These are phyloP conservation scores for Penicillium nordicum DNA, from an alignment of 2,329 filamentous ascomycete genomes.

Conservation along the genomic window DNA sequence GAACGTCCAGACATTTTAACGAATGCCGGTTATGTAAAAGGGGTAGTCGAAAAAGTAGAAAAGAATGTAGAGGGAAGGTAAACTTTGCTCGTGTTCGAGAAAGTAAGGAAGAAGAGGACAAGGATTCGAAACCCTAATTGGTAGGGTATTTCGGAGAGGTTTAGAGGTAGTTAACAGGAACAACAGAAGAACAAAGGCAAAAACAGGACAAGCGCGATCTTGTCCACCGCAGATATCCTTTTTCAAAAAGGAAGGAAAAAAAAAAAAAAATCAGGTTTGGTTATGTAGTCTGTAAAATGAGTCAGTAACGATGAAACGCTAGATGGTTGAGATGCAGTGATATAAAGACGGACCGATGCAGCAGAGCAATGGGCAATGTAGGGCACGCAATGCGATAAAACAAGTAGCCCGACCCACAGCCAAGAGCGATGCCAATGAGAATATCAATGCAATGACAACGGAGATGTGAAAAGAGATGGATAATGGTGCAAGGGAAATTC, in stretches of 20 bases:
- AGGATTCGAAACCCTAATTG: neutral
- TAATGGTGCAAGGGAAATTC: neutral
- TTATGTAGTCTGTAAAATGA: neutral
- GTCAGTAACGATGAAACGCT: neutral
- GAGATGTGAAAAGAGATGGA: neutral
- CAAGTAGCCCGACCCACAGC: neutral
- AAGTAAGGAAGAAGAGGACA: neutral
- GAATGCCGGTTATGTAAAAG: neutral
- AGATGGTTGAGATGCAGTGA: neutral
- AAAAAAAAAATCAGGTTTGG: neutral
- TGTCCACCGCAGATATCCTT: neutral
- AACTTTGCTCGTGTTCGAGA: neutral
- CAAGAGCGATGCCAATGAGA: neutral
- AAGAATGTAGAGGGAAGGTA: too few relatives aligned
- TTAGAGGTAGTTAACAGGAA: neutral
- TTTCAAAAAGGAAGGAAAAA: neutral
- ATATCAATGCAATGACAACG: neutral
- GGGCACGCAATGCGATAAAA: neutral
- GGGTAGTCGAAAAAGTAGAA: neutral
- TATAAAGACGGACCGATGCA: neutral
- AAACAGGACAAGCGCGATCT: neutral
- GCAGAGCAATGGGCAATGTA: neutral
- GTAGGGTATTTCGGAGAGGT: neutral
- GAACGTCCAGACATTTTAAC: neutral
- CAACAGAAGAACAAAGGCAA: neutral